These are phyloP conservation scores for Macrolepiota albuminosa DNA, from an alignment of 768 basidiomycete genomes.

Conservation along the genomic window DNA sequence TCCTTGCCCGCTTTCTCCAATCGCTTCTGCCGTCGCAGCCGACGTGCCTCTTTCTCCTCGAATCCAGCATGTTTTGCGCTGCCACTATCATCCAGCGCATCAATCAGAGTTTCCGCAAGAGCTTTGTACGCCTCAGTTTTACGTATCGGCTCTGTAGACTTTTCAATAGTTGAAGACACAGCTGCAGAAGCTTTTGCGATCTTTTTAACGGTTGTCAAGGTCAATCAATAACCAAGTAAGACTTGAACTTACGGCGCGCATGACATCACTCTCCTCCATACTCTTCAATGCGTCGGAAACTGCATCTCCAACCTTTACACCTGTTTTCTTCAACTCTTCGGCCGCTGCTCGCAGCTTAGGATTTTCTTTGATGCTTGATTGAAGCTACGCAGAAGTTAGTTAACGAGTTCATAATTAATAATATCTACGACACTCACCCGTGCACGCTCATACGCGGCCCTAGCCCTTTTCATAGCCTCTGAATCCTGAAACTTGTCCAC, in stretches of 20 bases:
- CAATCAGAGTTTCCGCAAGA: constrained; percentile 81
- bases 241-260: constrained; percentile 63
- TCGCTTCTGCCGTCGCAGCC: constrained; percentile 73
- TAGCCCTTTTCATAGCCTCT: constrained; percentile 89
- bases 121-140: constrained; percentile 95
- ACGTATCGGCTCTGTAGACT: constrained; percentile 94
- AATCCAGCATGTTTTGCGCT: constrained; percentile 94
- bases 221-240: background rate
- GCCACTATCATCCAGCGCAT: constrained; percentile 91
- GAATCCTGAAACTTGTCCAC: constrained; percentile 97
- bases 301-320: constrained; percentile 90
- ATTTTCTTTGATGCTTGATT: constrained; percentile 94
- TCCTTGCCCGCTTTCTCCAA: constrained; percentile 81
- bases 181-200: constrained; percentile 83
- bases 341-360: constrained; percentile 88
- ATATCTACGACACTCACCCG: constrained; percentile 52
- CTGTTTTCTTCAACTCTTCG: constrained; percentile 85
- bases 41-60: constrained; percentile 88
- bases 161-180: constrained; percentile 79
- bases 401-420: background rate
- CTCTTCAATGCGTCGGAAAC: constrained; percentile 86
- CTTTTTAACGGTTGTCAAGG: constrained; percentile 30
- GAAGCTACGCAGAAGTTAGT: constrained; percentile 49
- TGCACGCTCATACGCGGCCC: constrained; percentile 90
- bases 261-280: constrained; percentile 93